Conservation (phyloP, 345 rosid genomes). For the Leavenworthia alabamica region DNA sequence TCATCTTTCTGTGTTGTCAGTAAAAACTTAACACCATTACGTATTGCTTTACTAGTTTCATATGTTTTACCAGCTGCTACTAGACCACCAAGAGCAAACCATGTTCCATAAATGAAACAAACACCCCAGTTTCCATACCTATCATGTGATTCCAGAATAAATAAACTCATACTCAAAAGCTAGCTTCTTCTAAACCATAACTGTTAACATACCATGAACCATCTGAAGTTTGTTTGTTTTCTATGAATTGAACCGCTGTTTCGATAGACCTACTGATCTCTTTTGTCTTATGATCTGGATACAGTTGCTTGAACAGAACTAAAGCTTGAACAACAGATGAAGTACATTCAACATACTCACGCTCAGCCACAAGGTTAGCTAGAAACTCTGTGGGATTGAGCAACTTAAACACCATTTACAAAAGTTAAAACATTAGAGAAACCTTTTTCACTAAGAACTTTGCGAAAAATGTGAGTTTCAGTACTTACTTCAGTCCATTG, state of each 20-base stretch:
- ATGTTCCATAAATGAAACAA: constrained; percentile 36
- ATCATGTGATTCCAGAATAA: background rate
- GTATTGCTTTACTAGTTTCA: constrained; percentile 14
- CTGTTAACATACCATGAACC: background rate
- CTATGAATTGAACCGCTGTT: constrained; percentile 31
- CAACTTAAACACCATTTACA: constrained; percentile 28
- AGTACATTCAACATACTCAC: constrained; percentile 50
- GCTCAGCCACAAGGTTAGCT: constrained; percentile 34
- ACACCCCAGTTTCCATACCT: background rate
- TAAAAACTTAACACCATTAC: background rate
- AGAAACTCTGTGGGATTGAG: constrained; percentile 45
- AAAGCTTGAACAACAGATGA: constrained; percentile 28
- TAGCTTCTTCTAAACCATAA: background rate
- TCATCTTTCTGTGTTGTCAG: background rate
- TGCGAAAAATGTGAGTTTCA: background rate
- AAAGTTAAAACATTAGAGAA: background rate
- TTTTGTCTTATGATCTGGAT: constrained; percentile 37
- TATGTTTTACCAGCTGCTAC: constrained; percentile 41
- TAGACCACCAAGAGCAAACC: constrained; percentile 48
- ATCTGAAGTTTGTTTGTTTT: background rate
- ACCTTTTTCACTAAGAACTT: background rate
- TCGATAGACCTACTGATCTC: constrained; percentile 35
- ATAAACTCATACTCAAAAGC: background rate
- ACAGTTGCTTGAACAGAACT: constrained; percentile 34
- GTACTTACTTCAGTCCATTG: constrained; percentile 17